Evolutionary conservation across 2,329 filamentous ascomycete genomes (phyloP), one percentile per base, ranked within the genome.

Genomic region (Pseudogymnoascus sp.): DNA sequence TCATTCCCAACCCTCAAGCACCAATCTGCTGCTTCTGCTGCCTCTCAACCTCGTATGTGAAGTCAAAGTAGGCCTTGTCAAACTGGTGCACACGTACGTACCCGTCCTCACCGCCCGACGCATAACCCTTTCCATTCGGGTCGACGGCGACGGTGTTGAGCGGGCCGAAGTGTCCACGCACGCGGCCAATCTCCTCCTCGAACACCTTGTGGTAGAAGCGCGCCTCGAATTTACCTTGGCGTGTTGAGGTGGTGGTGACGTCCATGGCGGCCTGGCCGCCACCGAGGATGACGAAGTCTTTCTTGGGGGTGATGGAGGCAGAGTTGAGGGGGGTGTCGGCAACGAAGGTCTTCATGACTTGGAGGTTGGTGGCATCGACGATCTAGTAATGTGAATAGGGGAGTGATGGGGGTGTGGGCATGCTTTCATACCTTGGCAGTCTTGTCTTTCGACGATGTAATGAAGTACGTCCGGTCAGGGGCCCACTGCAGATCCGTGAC

Each of bases 161-260:
- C 68, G 90, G 94, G 74, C 94, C 94, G 78, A 99, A 99, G 78
- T 99, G 94, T 67, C 94, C 94, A 74, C 92, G 86, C 68, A 99
- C 94, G 81, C 94, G 89, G 70, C 94, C 94, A 72, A 97, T 93
- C 81, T 99, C 94, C 78, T 99, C 93, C 78, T 96, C 92, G 76
- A 99, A 97, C 76, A 99, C 89, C 84, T 96, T 97, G 87, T 99
- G 94, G 83, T 97, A 99, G 84, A 99, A 99, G 68, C 94, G 88
- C 49, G 94, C 94, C 79, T 99, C 94, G 81, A 99, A 99, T 80
- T 97, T 97, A 79, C 94, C 94, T 82, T 99, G 94, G 69, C 94
- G 86, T 59, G 92, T 88, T 35, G 89, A 89, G 60, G 94, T 97
- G 62, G 91, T 95, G 64, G 94, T 99, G 78, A 99, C 94, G 74